Percentiles rank a stretch among this genome's conserved stretches.
These are phyloP conservation scores for Passiflora organensis DNA, from an alignment of 345 rosid genomes.

Conservation along the genomic window DNA sequence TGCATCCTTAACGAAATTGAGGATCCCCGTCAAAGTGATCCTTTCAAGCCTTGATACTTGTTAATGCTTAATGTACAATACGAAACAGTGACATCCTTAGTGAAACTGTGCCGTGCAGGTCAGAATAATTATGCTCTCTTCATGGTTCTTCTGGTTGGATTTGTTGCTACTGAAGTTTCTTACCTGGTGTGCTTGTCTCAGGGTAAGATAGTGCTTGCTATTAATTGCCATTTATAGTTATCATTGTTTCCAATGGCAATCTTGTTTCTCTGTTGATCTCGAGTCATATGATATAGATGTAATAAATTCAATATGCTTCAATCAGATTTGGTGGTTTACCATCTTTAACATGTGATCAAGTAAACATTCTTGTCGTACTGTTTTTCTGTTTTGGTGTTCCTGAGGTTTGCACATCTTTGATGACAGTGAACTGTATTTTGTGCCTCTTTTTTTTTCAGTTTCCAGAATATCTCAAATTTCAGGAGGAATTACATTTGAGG, in stretches of 20 bases:
- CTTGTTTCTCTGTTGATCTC: not conserved
- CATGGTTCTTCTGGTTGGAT: constrained; percentile 53
- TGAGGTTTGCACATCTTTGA: not conserved
- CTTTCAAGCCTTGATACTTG: no score
- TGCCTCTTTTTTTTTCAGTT: constrained; percentile 26
- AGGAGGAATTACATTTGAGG: constrained; percentile 24
- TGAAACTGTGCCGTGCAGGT: constrained; percentile 31
- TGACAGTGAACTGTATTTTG: not conserved
- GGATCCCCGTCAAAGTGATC: no score
- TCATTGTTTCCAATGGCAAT: not conserved
- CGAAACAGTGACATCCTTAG: no score
- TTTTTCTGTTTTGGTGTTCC: no score
- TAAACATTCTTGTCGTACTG: no score
- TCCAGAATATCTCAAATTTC: constrained; percentile 11
- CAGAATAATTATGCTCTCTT: constrained; percentile 48
- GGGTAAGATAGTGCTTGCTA: constrained; percentile 28
- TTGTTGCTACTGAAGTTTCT: constrained; percentile 46
- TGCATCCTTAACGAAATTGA: no score
- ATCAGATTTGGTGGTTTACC: not conserved
- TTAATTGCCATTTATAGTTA: not conserved
- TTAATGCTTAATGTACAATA: no score
- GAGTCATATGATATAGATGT: not conserved
- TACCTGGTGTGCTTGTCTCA: constrained; percentile 34
- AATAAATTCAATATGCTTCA: not conserved
- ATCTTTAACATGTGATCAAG: not conserved